Conservation (phyloP, 2,329 filamentous ascomycete species). For the Fusarium sambucinum region DNA sequence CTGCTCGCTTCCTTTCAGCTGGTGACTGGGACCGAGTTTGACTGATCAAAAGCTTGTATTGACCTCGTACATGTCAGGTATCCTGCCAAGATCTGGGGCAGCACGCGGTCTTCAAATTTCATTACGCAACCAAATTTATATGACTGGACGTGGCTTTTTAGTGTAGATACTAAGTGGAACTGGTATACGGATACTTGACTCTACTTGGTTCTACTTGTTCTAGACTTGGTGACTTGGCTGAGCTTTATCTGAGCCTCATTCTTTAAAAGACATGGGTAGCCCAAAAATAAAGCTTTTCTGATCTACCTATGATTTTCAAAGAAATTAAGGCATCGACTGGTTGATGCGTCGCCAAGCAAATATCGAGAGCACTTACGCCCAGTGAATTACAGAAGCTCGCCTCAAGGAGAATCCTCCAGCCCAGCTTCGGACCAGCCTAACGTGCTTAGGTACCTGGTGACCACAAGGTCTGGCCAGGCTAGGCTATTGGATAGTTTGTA, state of each 20-base stretch:
- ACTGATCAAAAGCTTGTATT: slow-evolving; percentile 37
- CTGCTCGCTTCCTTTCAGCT: slow-evolving; percentile 5
- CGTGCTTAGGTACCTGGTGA: slow-evolving; percentile 15
- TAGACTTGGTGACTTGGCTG: slow-evolving; percentile 27
- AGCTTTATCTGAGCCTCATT: slow-evolving; percentile 33
- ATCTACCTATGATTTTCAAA: not conserved
- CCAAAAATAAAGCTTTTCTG: not conserved
- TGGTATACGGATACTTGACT: slow-evolving; percentile 31
- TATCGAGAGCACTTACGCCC: not conserved
- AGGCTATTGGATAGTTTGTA: slow-evolving; percentile 19
- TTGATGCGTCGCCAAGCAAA: not conserved
- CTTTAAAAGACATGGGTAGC: slow-evolving; percentile 1
- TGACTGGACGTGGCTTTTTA: slow-evolving; percentile 29
- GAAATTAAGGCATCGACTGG: not conserved
- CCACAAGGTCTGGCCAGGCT: slow-evolving; percentile 12
- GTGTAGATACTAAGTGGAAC: slow-evolving; percentile 30
- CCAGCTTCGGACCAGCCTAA: slow-evolving; percentile 27
- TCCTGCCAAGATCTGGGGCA: slow-evolving; percentile 41
- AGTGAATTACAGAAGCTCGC: not conserved
- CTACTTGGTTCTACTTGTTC: slow-evolving; percentile 38
- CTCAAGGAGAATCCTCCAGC: not conserved
- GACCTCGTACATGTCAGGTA: slow-evolving; percentile 34
- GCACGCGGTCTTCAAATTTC: slow-evolving; percentile 37
- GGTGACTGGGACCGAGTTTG: not conserved
- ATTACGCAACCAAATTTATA: slow-evolving; percentile 38